Conservation (phyloP, 2,329 filamentous ascomycete species). For the Drechslerella dactyloides region DNA sequence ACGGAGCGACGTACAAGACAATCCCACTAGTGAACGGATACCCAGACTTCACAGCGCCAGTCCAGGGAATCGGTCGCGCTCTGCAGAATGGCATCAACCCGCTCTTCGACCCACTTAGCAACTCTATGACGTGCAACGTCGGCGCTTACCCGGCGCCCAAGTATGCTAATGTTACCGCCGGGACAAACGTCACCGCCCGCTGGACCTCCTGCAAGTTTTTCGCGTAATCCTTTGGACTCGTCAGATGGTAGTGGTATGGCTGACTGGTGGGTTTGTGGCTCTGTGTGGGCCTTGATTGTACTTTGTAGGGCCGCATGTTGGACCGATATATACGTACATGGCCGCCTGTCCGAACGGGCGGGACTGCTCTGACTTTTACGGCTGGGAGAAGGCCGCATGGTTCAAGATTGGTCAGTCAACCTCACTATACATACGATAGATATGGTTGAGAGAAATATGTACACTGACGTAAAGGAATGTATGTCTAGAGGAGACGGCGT, state of each 20-base stretch:
- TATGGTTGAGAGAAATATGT: too few relatives aligned
- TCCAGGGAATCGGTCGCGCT: slow-evolving; percentile 32
- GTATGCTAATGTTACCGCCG: slow-evolving; percentile 37
- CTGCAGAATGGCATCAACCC: slow-evolving; percentile 23
- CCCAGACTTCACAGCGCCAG: slow-evolving; percentile 25
- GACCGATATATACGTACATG: slow-evolving; percentile 37
- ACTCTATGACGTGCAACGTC: slow-evolving; percentile 33
- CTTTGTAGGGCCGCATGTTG: slow-evolving; percentile 27
- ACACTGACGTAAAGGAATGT: too few relatives aligned
- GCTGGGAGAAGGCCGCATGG: slow-evolving; percentile 37
- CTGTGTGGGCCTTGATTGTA: too few relatives aligned
- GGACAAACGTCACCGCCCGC: slow-evolving; percentile 26
- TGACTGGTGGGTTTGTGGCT: background rate
- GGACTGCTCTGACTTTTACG: slow-evolving; percentile 38
- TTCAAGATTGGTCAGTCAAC: slow-evolving; percentile 28
- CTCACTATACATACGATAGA: too few relatives aligned
- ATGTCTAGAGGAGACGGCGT: slow-evolving; percentile 22
- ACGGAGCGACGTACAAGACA: slow-evolving; percentile 22
- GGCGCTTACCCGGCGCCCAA: slow-evolving; percentile 33
- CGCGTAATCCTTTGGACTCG: background rate
- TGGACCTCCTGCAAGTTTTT: slow-evolving; percentile 27
- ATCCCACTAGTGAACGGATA: slow-evolving; percentile 7
- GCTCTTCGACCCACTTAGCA: slow-evolving; percentile 24
- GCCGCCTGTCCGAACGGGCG: slow-evolving; percentile 28
- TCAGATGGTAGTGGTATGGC: background rate